Conservation (phyloP, 768 basidiomycete species). For the Suillus clintonianus region DNA sequence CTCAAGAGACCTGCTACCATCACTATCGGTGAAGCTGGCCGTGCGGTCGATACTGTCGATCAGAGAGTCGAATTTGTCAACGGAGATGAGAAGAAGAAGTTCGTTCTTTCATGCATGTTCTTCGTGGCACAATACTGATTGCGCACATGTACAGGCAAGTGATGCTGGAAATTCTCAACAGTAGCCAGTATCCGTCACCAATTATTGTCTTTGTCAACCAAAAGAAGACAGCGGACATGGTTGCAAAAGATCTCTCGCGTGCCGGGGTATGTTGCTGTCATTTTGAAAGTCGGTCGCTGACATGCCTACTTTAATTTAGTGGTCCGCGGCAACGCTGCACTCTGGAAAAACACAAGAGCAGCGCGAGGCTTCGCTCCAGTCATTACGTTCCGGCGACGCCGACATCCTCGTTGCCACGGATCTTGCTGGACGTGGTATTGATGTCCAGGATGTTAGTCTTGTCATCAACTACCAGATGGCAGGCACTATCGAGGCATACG, state of each 20-base stretch:
- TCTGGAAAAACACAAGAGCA: constrained; percentile 98
- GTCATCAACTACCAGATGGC: constrained; percentile 99
- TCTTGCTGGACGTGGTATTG: constrained; percentile 97
- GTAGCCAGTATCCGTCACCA: constrained; percentile 77
- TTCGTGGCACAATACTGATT: constrained; percentile 12
- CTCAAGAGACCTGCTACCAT: constrained; percentile 90
- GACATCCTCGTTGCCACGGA: constrained; percentile 96
- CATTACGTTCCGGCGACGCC: constrained; percentile 81
- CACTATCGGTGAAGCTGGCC: constrained; percentile 97
- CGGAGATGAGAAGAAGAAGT: constrained; percentile 98
- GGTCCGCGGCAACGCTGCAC: constrained; percentile 89
- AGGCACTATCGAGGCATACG: constrained; percentile 93
- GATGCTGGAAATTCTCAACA: constrained; percentile 91
- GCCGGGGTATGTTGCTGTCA: constrained; percentile 66
- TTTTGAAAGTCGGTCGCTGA: constrained; percentile 1
- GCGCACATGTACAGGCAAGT: constrained; percentile 54
- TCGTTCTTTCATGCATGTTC: constrained; percentile 27
- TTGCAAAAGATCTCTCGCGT: constrained; percentile 90
- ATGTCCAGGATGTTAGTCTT: constrained; percentile 93
- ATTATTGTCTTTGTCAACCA: constrained; percentile 99
- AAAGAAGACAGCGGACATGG: constrained; percentile 99
- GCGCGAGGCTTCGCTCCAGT: constrained; percentile 88
- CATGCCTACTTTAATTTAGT: constrained; percentile 45
- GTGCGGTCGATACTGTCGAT: constrained; percentile 97
- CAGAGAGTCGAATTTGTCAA: constrained; percentile 92